Evolutionary conservation across 2,329 filamentous ascomycete genomes (phyloP).

Genomic region (Epichloe scottii): DNA sequence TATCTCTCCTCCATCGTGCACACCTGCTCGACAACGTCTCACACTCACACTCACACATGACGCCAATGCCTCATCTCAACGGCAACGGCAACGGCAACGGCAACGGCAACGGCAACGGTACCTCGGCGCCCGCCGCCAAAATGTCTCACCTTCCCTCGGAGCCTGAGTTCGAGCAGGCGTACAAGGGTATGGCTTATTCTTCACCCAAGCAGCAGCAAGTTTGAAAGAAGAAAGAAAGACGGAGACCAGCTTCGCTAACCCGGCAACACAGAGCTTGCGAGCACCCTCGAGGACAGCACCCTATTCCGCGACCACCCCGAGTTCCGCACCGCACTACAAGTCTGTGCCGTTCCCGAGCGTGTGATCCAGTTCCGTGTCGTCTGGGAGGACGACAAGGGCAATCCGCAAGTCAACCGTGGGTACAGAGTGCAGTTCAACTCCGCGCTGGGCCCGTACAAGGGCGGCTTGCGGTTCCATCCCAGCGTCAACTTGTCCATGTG

Average conservation of each 20-base stretch:
- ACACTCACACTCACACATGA: background rate
- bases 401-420: slow-evolving; percentile 84
- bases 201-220: background rate
- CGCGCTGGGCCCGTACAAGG: slow-evolving; percentile 94
- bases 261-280: slow-evolving; percentile 62
- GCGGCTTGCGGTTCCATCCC: slow-evolving; percentile 89
- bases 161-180: slow-evolving; percentile 98
- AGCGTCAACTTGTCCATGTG: slow-evolving; percentile 63
- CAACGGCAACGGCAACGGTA: slow-evolving; percentile 2
- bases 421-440: slow-evolving; percentile 99
- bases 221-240: background rate
- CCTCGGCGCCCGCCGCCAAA: slow-evolving; percentile 14
- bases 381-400: slow-evolving; percentile 89
- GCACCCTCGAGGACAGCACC: slow-evolving; percentile 84
- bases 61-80: slow-evolving; percentile 3
- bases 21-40: too few relatives aligned
- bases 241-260: background rate
- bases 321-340: slow-evolving; percentile 79
- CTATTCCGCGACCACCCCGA: slow-evolving; percentile 92
- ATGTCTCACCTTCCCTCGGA: slow-evolving; percentile 81
- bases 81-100: slow-evolving; percentile 2
- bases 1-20: too few relatives aligned
- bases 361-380: slow-evolving; percentile 94
- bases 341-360: slow-evolving; percentile 86
- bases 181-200: slow-evolving; percentile 52